Percentiles rank a stretch among this genome's conserved stretches.
phyloP scores from a whole-genome alignment of 305 asterid genomes.

The Stenogyne calaminthoides region DNA sequence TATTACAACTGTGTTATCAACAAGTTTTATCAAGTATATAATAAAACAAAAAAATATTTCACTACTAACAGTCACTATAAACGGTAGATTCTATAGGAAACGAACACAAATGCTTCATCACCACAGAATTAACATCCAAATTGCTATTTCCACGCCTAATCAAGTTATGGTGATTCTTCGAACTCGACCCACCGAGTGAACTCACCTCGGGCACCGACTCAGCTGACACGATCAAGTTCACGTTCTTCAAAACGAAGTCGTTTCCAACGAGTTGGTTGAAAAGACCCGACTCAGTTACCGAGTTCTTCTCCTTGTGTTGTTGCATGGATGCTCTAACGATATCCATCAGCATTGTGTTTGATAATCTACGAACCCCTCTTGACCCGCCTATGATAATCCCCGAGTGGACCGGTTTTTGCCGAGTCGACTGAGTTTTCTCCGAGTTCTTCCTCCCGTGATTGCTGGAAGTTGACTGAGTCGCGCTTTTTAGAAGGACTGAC shows the following conservation, averaged over 20 bases:
- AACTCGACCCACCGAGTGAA: conserved; percentile 46
- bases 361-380: conserved; percentile 71
- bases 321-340: conserved; percentile 59
- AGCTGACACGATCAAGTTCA: conserved; percentile 48
- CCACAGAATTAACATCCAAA: conserved; percentile 42
- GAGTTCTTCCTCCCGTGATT: conserved; percentile 47
- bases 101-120: conserved; percentile 66
- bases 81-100: conserved; percentile 59
- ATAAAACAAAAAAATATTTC: conserved; percentile 8
- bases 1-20: conserved; percentile 43
- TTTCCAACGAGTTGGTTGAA: conserved; percentile 70
- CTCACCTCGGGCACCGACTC: conserved; percentile 69
- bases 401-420: conserved; percentile 47
- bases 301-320: conserved; percentile 62
- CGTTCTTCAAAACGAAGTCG: conserved; percentile 56
- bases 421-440: conserved; percentile 38
- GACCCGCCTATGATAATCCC: conserved; percentile 68
- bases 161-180: conserved; percentile 35
- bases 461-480: conserved; percentile 19
- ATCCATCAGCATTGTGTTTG: conserved; percentile 59
- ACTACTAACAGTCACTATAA: conserved; percentile 64
- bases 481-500: conserved; percentile 42
- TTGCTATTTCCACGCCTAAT: conserved; percentile 63
- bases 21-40: conserved; percentile 35
- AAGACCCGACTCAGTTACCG: conserved; percentile 52